Evolutionary conservation across 768 basidiomycete species (phyloP).

Genomic region (Cystofilobasidium bisporidii): DNA sequence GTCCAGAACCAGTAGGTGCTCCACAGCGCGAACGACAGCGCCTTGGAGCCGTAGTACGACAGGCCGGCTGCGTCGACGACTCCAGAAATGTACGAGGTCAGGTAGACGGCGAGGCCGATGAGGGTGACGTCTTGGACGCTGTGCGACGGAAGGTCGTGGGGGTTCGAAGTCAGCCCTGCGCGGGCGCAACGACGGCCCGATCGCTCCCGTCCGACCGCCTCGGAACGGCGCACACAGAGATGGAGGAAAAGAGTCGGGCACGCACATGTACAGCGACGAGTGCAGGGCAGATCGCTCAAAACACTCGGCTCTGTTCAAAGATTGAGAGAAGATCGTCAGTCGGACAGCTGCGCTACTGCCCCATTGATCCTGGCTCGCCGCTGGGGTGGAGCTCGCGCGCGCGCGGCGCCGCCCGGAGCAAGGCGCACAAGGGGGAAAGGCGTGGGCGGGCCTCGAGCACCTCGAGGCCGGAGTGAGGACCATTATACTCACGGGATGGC

Average conservation of each 20-base stretch:
- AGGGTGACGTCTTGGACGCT: slow-evolving; percentile 61
- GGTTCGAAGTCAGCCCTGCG: no score
- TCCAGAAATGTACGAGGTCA: not conserved
- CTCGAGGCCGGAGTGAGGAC: no score
- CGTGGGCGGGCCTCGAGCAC: no score
- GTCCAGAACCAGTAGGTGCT: slow-evolving; percentile 67
- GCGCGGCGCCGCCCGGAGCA: no score
- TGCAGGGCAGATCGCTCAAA: slow-evolving; percentile 76
- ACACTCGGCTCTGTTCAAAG: slow-evolving; percentile 56
- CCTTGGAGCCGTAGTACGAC: slow-evolving; percentile 47
- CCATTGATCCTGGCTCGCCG: no score
- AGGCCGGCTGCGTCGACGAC: slow-evolving; percentile 33
- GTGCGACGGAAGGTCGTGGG: not conserved
- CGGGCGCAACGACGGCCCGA: no score
- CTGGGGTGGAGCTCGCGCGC: not conserved
- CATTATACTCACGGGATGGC: slow-evolving; percentile 64
- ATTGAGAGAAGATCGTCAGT: not conserved
- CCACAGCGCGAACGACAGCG: slow-evolving; percentile 62
- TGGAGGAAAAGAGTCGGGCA: not conserved
- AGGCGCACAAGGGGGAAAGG: no score
- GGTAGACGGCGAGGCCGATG: slow-evolving; percentile 46
- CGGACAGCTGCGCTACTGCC: no score
- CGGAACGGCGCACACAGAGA: not conserved
- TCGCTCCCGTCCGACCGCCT: no score
- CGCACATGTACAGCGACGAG: slow-evolving; percentile 59